Percentiles rank a stretch among this genome's conserved stretches.
Evolutionary conservation across 2,329 filamentous ascomycete species (phyloP).

Genomic region (Blastomyces parvus): DNA sequence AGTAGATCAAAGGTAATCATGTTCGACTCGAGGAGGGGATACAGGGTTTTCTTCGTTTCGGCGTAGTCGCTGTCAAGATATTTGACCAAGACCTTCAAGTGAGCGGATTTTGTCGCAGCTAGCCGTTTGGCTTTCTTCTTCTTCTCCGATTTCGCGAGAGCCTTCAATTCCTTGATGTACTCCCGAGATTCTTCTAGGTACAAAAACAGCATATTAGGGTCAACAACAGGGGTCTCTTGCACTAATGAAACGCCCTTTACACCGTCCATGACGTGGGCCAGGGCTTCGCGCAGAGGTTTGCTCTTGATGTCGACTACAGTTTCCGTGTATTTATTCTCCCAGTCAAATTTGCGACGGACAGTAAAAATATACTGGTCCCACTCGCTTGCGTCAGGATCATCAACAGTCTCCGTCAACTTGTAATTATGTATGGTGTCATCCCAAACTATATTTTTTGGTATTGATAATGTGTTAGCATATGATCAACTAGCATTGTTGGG

Average conservation of each 20-base stretch:
- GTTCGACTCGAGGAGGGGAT: conserved; percentile 69
- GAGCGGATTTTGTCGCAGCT: conserved; percentile 32
- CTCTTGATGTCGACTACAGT: conserved; percentile 78
- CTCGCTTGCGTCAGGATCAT: conserved; percentile 53
- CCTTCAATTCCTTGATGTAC: conserved; percentile 55
- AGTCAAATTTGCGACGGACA: conserved; percentile 71
- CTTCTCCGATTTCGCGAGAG: conserved; percentile 50
- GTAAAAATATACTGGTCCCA: conserved; percentile 78
- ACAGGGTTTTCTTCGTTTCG: conserved; percentile 66
- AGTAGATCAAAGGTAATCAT: conserved; percentile 81
- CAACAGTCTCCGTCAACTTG: conserved; percentile 57
- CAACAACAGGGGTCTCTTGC: conserved; percentile 64
- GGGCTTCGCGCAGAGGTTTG: conserved; percentile 61
- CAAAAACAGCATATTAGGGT: conserved; percentile 62
- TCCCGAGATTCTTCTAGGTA: conserved; percentile 69
- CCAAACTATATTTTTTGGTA: conserved; percentile 32
- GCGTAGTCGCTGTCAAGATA: conserved; percentile 78
- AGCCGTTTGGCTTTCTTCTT: conserved; percentile 34
- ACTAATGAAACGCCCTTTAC: conserved; percentile 72
- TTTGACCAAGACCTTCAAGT: conserved; percentile 59
- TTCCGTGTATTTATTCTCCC: conserved; percentile 68
- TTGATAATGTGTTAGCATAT: conserved; percentile 3
- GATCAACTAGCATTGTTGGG: conserved; percentile 22
- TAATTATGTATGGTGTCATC: conserved; percentile 53
- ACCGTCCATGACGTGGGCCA: conserved; percentile 62